These are phyloP conservation scores for Artemisia tridentata DNA, from an alignment of 129 eudicot species.

Conservation along the genomic window DNA sequence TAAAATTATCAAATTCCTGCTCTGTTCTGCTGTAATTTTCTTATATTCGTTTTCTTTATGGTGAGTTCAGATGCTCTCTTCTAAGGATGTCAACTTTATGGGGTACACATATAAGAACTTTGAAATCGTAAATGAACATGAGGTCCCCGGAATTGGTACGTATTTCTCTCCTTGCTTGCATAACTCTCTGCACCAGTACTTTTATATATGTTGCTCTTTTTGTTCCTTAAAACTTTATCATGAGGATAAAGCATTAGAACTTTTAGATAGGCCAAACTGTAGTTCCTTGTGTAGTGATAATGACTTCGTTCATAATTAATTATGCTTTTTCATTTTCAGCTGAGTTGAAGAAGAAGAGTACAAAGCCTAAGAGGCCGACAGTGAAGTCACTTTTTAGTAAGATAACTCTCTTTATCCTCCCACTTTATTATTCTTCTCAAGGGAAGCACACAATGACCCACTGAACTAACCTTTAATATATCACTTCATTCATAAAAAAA, in stretches of 20 bases:
- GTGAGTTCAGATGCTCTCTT: conserved; percentile 77
- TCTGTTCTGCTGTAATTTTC: neutral
- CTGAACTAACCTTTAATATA: too few relatives aligned
- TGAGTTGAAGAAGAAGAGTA: conserved; percentile 90
- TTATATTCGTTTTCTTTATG: neutral
- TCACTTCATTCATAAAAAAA: too few relatives aligned
- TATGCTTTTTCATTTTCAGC: conserved; percentile 43
- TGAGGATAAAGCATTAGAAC: conserved; percentile 10
- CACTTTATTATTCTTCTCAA: neutral
- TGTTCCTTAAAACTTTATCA: conserved; percentile 3
- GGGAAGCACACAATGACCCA: too few relatives aligned
- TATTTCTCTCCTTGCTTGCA: conserved; percentile 20
- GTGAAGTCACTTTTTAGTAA: conserved; percentile 95
- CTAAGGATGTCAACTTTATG: conserved; percentile 93
- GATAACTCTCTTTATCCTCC: conserved; percentile 33
- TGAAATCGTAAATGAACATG: conserved; percentile 87
- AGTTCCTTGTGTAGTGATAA: neutral
- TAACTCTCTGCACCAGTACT: neutral
- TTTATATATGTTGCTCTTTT: neutral
- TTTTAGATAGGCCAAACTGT: conserved; percentile 11
- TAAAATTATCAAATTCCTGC: neutral
- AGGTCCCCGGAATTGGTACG: conserved; percentile 82
- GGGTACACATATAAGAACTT: conserved; percentile 94
- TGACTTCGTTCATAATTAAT: conserved; percentile 14
- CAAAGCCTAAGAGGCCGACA: conserved; percentile 92